Evolutionary conservation across 176 grass and related monocot genomes (phyloP), one percentile per base, ranked within the genome.

Genomic region (Lolium perenne): DNA sequence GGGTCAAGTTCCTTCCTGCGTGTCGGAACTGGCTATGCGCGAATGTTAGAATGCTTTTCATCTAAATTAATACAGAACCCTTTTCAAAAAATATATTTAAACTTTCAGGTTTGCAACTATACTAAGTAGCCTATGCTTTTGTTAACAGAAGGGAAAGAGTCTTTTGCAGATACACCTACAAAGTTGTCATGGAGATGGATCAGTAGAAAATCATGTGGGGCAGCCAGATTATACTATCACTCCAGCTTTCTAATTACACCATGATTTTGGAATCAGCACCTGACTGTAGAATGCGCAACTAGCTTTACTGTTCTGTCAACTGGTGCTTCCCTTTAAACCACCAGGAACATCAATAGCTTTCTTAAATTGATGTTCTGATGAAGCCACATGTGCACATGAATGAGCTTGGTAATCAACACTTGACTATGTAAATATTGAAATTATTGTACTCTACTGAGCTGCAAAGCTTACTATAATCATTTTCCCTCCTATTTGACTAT

Each of bases 101-200:
- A 0, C 10, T 74, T 49, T 49, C 21, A 20, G 43, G 60, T 21
- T 15, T 62, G 49, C 57, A 64, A 48, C 10, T 17, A 29, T 41
- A 41, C 1, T 43, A 0, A 63, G 41, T 53, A 32, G 71, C 7
- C 6, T 72, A 4, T 74, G 46, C 35, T 32, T 10, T 17, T 65
- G 58, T 77, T 38, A 10, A 59, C 3, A 25, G 57, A 72, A 20
- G 16, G 7, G 18, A 0, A 29, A 29, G n/a, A 55, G 74, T 74
- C 76, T 16, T 41, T 9, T 70, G 41, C 38, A 61, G n/a, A 20
- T 48, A 77, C 65, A 45, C 57, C 10, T 53, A 15, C 57, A 48
- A n/a, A 65, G 29, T 82, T 75, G 43, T 84, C 75, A 13, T 43
- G 11, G 56, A 63, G 23, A 50, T 74, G 7, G 46, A 75, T 29